Conservation (phyloP, 495 filamentous ascomycete genomes). For the Podospora conica region DNA sequence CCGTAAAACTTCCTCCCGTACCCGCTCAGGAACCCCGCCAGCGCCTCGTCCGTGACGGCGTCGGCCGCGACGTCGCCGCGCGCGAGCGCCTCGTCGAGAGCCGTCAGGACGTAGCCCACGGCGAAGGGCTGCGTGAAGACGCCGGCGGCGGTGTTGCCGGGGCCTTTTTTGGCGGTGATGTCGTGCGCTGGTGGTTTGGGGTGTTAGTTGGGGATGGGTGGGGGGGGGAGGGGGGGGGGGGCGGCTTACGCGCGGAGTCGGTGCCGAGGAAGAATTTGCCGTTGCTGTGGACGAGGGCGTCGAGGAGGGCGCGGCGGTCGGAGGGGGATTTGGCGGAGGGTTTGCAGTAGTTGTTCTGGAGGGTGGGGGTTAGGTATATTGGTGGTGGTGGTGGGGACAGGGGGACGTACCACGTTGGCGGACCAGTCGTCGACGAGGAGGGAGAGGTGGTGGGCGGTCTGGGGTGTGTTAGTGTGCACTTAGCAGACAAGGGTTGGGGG, state of each 20-base stretch:
- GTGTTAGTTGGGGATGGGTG: slow-evolving; percentile 39
- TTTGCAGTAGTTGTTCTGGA: slow-evolving; percentile 79
- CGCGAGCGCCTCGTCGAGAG: slow-evolving; percentile 63
- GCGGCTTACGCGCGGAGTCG: slow-evolving; percentile 20
- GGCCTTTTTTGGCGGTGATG: slow-evolving; percentile 60
- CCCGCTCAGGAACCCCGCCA: slow-evolving; percentile 69
- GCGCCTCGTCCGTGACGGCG: slow-evolving; percentile 61
- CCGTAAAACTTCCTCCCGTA: slow-evolving; percentile 72
- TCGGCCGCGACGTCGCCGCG: slow-evolving; percentile 55
- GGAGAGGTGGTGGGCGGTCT: slow-evolving; percentile 69
- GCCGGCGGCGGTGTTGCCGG: slow-evolving; percentile 67
- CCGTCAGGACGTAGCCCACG: slow-evolving; percentile 62
- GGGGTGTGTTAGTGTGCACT: not conserved
- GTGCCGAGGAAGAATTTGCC: slow-evolving; percentile 72
- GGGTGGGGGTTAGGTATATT: not conserved
- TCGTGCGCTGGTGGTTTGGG: slow-evolving; percentile 63
- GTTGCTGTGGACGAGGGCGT: slow-evolving; percentile 58
- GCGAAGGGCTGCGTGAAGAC: slow-evolving; percentile 88
- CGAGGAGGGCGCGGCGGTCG: slow-evolving; percentile 70
- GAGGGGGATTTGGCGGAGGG: slow-evolving; percentile 67
- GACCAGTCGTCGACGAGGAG: slow-evolving; percentile 71
- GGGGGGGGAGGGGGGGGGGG: not conserved
- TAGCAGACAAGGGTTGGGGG: not conserved
- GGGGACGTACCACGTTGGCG: slow-evolving; percentile 44
- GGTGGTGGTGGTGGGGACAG: not conserved